Percentiles rank a stretch among this genome's conserved stretches.
phyloP scores from a whole-genome alignment of 208 protist species.

The Trypanosoma mega region DNA sequence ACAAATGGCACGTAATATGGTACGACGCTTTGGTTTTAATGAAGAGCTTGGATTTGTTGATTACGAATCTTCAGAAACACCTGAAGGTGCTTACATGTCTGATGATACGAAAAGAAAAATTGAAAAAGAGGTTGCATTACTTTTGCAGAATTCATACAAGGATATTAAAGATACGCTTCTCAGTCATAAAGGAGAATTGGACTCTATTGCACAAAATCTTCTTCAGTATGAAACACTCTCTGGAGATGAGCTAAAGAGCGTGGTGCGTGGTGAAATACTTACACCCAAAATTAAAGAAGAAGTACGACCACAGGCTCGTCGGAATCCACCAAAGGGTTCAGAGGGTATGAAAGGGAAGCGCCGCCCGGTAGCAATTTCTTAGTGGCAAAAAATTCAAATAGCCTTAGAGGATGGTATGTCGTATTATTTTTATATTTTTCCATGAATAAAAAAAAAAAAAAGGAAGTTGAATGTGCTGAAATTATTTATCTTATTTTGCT shows the following conservation, averaged over 20 bases:
- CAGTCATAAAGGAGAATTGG: constrained; percentile 59
- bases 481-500: neutral
- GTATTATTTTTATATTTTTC: too few species aligned
- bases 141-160: constrained; percentile 74
- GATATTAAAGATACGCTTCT: constrained; percentile 72
- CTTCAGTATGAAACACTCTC: constrained; percentile 86
- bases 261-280: constrained; percentile 76
- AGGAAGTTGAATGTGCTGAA: neutral
- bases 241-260: constrained; percentile 71
- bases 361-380: constrained; percentile 47
- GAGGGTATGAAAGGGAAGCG: constrained; percentile 21
- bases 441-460: neutral
- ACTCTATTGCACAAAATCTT: constrained; percentile 78
- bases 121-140: constrained; percentile 69
- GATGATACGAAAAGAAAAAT: constrained; percentile 89
- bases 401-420: neutral
- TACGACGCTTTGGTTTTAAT: constrained; percentile 91
- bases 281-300: constrained; percentile 38
- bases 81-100: constrained; percentile 88
- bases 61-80: constrained; percentile 72
- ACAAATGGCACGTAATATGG: constrained; percentile 87
- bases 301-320: constrained; percentile 12
- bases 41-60: constrained; percentile 83
- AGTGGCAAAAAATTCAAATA: constrained; percentile 5
- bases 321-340: constrained; percentile 24